A percentile compares a stretch with the other conserved stretches of the same genome.
These are phyloP conservation scores for Ophiocordyceps camponoti-floridani DNA, from an alignment of 2,329 filamentous ascomycete genomes.

Conservation along the genomic window DNA sequence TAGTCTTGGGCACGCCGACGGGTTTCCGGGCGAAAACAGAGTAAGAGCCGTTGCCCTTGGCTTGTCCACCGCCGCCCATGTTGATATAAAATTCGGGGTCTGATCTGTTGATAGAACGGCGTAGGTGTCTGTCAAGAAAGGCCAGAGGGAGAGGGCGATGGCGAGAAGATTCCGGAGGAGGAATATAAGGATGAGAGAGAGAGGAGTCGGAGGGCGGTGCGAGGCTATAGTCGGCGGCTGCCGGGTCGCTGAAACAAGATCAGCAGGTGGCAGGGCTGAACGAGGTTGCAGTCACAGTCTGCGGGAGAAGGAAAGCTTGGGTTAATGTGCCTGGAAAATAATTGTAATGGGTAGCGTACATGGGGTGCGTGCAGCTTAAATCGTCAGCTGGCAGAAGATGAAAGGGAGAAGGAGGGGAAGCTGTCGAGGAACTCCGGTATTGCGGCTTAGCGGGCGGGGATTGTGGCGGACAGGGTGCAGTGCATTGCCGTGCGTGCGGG, in stretches of 20 bases:
- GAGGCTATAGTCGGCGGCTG: no score
- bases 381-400: not conserved
- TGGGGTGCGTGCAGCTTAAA: not conserved
- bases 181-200: conserved; percentile 1
- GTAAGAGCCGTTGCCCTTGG: conserved; percentile 29
- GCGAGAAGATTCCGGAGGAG: conserved; percentile 1
- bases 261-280: conserved; percentile 7
- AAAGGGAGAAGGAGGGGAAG: not conserved
- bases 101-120: conserved; percentile 17
- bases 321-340: no score
- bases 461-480: not conserved
- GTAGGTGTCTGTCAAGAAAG: conserved; percentile 8
- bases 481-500: not conserved
- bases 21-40: conserved; percentile 32
- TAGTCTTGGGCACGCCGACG: conserved; percentile 63
- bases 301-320: not conserved
- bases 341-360: no score
- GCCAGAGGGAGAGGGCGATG: conserved; percentile 6
- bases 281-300: conserved; percentile 1
- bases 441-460: not conserved
- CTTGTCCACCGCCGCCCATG: conserved; percentile 32
- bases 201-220: no score
- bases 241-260: not conserved
- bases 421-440: not conserved
- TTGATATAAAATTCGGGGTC: conserved; percentile 15